Percentiles rank a stretch among this genome's conserved stretches.
These are phyloP conservation scores for Fusarium coffeatum DNA, from an alignment of 2,329 filamentous ascomycete species.

Conservation along the genomic window DNA sequence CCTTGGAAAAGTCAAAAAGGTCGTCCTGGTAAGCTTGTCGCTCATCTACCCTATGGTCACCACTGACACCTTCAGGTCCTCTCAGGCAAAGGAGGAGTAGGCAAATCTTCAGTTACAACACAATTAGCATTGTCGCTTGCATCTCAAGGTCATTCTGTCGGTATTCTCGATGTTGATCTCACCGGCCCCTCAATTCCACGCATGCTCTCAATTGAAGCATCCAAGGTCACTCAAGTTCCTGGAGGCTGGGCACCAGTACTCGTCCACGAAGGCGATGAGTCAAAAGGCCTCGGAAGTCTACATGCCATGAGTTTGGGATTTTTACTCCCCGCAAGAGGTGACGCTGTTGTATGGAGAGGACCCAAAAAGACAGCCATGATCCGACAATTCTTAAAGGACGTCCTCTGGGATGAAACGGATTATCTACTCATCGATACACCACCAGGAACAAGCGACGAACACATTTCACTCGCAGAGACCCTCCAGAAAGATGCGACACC, in stretches of 20 bases:
- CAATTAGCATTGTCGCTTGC: slow-evolving; percentile 92
- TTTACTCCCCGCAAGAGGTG: slow-evolving; percentile 81
- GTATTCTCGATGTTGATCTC: slow-evolving; percentile 94
- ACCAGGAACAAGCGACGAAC: slow-evolving; percentile 95
- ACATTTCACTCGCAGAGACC: slow-evolving; percentile 93
- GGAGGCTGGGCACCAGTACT: slow-evolving; percentile 92
- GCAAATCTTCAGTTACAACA: slow-evolving; percentile 97
- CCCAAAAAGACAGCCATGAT: slow-evolving; percentile 99
- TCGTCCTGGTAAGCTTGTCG: slow-evolving; percentile 71
- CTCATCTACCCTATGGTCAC: slow-evolving; percentile 4
- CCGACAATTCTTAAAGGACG: slow-evolving; percentile 91
- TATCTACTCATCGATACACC: slow-evolving; percentile 96
- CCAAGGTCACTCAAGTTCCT: slow-evolving; percentile 90
- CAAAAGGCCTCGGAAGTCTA: slow-evolving; percentile 69
- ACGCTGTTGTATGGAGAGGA: slow-evolving; percentile 96
- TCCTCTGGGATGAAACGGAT: slow-evolving; percentile 88
- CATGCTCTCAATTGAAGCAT: slow-evolving; percentile 88
- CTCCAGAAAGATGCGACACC: slow-evolving; percentile 72
- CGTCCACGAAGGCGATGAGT: slow-evolving; percentile 73
- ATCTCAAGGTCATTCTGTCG: slow-evolving; percentile 86
- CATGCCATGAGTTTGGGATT: slow-evolving; percentile 95
- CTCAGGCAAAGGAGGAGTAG: slow-evolving; percentile 97
- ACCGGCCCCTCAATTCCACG: slow-evolving; percentile 97
- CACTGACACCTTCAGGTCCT: slow-evolving; percentile 67
- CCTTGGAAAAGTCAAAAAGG: slow-evolving; percentile 74